Evolutionary conservation across 805 yeast genomes (phyloP), one percentile per base, ranked within the genome.

Genomic region (Saturnispora saitoi): DNA sequence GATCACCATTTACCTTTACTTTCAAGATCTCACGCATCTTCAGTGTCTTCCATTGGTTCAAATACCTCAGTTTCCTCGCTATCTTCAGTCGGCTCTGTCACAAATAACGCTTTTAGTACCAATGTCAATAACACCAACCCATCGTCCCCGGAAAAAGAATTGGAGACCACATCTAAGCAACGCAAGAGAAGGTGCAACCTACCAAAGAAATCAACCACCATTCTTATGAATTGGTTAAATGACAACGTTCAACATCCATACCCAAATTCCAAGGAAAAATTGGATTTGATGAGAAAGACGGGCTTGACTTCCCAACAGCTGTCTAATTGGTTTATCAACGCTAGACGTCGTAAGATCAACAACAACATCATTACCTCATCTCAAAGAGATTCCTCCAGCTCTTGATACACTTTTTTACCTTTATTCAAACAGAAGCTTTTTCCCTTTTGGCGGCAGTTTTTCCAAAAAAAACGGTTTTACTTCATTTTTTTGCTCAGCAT

Each of bases 271-370:
- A 75, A 75, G 51, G 81, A 78, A 53, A 78, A 78, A 62, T 66
- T 71, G 44, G 78, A 76, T 50, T 63, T 78, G 55, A 77, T 77
- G 67, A 59, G 66, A 56, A 65, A 70, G 52, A 78, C 83, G 5
- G 82, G 82, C 1, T 70, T 78, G 60, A 73, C 75, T 52, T 74
- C 73, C 57, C 83, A 78, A 58, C 83, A 78, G 55, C 67, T 78
- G 51, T 70, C 77, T 51, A 78, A 78, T 56, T 78, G 83, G 83
- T 78, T 78, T 55, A 78, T 78, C 57, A 78, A 78, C 59, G 83
- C 83, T 15, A 69, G 83, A 61, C 66, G 83, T 58, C 66, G 83
- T 54, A 78, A 77, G 60, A 75, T 79, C 45, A 76, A 31, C 34
- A 37, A 36, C 14, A 28, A 14, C 17, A 38, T 58, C 59, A 42